These are phyloP conservation scores for Tranzscheliella williamsii DNA, from an alignment of 1,284 basidiomycete genomes.

Conservation along the genomic window DNA sequence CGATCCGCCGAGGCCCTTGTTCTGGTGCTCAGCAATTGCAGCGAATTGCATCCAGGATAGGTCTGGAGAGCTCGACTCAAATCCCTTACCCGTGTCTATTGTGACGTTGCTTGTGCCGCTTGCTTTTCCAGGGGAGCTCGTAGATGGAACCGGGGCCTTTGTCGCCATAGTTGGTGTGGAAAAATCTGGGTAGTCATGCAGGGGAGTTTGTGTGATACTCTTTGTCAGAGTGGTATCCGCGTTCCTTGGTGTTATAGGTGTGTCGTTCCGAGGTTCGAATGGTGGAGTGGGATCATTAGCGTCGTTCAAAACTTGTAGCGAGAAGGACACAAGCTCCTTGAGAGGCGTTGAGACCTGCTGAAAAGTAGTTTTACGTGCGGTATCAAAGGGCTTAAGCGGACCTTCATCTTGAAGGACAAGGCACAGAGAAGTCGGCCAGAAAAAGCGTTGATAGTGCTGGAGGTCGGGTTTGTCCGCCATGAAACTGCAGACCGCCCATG, in stretches of 20 bases:
- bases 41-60: background rate
- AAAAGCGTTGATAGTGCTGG: background rate
- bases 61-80: background rate
- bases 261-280: constrained; percentile 15
- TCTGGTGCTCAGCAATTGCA: background rate
- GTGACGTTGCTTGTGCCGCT: background rate
- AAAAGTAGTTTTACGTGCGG: background rate
- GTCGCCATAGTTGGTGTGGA: background rate
- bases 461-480: background rate
- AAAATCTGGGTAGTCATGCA: background rate
- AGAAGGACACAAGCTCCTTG: constrained; percentile 35
- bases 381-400: background rate
- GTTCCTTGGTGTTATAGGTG: constrained; percentile 4
- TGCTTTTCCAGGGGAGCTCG: background rate
- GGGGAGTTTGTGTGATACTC: background rate
- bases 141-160: background rate
- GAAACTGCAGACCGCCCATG: background rate
- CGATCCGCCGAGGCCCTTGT: background rate
- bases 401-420: background rate
- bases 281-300: constrained; percentile 13
- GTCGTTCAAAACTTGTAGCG: constrained; percentile 28
- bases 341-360: constrained; percentile 11
- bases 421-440: background rate
- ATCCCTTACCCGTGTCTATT: background rate
- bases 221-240: constrained; percentile 21